Conservation (phyloP, 2,329 filamentous ascomycete species). For the Claviceps humidiphila region DNA sequence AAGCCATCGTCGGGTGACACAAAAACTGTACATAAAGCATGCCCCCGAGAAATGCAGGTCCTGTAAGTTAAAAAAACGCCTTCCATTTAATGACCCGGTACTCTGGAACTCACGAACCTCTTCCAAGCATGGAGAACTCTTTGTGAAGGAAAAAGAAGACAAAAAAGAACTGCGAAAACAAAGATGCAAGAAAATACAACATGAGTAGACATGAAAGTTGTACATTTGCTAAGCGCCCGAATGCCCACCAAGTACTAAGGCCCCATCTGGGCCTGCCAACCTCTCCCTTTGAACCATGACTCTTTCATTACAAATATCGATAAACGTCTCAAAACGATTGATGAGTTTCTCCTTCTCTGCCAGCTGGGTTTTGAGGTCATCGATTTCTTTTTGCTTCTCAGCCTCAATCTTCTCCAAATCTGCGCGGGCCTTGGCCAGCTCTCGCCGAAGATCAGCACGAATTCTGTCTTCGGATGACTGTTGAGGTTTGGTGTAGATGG, state of each 20-base stretch:
- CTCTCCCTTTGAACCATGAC: constrained; percentile 50
- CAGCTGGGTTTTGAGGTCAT: constrained; percentile 43
- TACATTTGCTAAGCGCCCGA: constrained; percentile 10
- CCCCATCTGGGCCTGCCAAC: constrained; percentile 23
- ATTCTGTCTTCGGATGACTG: constrained; percentile 52
- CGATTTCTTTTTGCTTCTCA: constrained; percentile 44
- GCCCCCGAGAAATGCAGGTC: neutral
- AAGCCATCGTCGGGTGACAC: neutral
- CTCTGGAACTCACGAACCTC: neutral
- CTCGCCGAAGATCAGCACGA: constrained; percentile 45
- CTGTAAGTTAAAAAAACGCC: neutral
- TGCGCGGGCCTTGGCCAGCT: constrained; percentile 44
- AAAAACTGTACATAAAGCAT: neutral
- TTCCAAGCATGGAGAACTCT: neutral
- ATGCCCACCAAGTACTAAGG: constrained; percentile 13
- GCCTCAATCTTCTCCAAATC: constrained; percentile 42
- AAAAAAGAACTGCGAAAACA: neutral
- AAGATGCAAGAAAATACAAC: neutral
- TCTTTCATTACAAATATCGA: constrained; percentile 54
- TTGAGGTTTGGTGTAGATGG: constrained; percentile 54
- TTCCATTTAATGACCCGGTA: neutral
- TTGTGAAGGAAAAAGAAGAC: neutral
- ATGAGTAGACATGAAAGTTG: neutral
- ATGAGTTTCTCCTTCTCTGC: constrained; percentile 51
- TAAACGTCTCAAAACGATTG: constrained; percentile 53